These are phyloP conservation scores for Yarrowia sp. DNA, from an alignment of 805 yeast species.

Conservation along the genomic window DNA sequence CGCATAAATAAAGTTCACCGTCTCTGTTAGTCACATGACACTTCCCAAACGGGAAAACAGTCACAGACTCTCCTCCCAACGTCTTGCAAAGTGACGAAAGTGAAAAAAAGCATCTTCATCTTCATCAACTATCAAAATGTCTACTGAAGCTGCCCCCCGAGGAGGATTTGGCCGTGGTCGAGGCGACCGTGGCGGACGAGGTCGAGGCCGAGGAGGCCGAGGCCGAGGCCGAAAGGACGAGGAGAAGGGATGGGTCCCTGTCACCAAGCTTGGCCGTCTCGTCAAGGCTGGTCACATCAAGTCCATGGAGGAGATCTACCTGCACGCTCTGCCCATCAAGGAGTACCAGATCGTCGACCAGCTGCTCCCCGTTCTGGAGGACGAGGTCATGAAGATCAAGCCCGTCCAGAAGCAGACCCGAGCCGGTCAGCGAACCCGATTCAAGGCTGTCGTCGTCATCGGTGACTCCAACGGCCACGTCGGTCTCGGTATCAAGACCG, in stretches of 20 bases:
- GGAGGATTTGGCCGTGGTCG: constrained; percentile 45
- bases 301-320: constrained; percentile 96
- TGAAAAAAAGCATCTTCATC: constrained; percentile 3
- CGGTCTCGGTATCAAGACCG: constrained; percentile 99
- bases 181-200: constrained; percentile 41
- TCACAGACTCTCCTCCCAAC: constrained; percentile 19
- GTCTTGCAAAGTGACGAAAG: neutral
- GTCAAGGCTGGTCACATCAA: constrained; percentile 98
- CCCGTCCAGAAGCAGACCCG: constrained; percentile 99
- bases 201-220: constrained; percentile 56
- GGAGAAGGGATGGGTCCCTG: constrained; percentile 99
- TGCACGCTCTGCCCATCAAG: constrained; percentile 99
- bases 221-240: constrained; percentile 82
- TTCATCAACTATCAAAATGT: constrained; percentile 25
- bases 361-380: constrained; percentile 91
- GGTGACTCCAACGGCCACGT: constrained; percentile 99
- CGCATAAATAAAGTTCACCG: too few relatives aligned
- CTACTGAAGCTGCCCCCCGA: constrained; percentile 32
- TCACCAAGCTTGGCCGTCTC: constrained; percentile 99
- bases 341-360: constrained; percentile 98
- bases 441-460: constrained; percentile 99
- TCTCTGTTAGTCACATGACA: constrained; percentile 2
- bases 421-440: constrained; percentile 99
- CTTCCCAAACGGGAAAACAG: constrained; percentile 3
- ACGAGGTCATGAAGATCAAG: constrained; percentile 99